phyloP scores from a whole-genome alignment of 2,329 filamentous ascomycete genomes.

The Neofusicoccum cordaticola region DNA sequence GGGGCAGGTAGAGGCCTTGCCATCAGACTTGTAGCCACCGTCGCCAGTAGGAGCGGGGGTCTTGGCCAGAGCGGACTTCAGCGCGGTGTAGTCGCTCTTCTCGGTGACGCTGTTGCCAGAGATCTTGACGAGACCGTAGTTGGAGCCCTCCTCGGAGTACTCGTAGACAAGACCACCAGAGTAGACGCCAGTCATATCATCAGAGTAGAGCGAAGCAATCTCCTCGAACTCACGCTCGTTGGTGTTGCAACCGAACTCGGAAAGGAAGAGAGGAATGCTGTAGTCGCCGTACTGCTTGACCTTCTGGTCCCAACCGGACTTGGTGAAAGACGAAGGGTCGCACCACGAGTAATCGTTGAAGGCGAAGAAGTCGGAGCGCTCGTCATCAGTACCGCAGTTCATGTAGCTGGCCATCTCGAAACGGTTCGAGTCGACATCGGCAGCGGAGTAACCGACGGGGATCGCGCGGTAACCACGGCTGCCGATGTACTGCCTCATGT shows the following conservation, averaged over 20 bases:
- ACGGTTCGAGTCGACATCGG: slow-evolving; percentile 82
- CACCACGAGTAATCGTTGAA: slow-evolving; percentile 87
- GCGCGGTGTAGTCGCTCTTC: slow-evolving; percentile 60
- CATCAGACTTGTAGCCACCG: slow-evolving; percentile 58
- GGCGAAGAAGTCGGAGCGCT: slow-evolving; percentile 83
- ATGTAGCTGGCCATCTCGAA: slow-evolving; percentile 86
- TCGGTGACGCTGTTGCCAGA: slow-evolving; percentile 54
- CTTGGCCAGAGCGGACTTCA: slow-evolving; percentile 51
- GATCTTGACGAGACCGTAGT: slow-evolving; percentile 76
- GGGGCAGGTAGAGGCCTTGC: slow-evolving; percentile 55
- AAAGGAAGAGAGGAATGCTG: slow-evolving; percentile 68
- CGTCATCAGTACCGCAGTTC: slow-evolving; percentile 84
- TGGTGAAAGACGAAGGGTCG: slow-evolving; percentile 57
- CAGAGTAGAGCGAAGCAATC: slow-evolving; percentile 73
- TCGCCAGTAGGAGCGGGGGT: slow-evolving; percentile 54
- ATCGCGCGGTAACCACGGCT: slow-evolving; percentile 66
- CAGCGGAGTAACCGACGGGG: slow-evolving; percentile 78
- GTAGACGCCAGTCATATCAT: slow-evolving; percentile 83
- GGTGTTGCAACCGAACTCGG: slow-evolving; percentile 87
- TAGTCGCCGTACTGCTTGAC: slow-evolving; percentile 36
- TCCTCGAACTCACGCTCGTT: slow-evolving; percentile 81
- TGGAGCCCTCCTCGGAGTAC: slow-evolving; percentile 65
- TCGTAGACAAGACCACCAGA: slow-evolving; percentile 96
- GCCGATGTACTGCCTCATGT: slow-evolving; percentile 78
- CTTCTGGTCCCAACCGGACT: slow-evolving; percentile 69